Evolutionary conservation across 2,329 filamentous ascomycete species (phyloP), one percentile per base, ranked within the genome.

Genomic region (Venturiaceae sp.): DNA sequence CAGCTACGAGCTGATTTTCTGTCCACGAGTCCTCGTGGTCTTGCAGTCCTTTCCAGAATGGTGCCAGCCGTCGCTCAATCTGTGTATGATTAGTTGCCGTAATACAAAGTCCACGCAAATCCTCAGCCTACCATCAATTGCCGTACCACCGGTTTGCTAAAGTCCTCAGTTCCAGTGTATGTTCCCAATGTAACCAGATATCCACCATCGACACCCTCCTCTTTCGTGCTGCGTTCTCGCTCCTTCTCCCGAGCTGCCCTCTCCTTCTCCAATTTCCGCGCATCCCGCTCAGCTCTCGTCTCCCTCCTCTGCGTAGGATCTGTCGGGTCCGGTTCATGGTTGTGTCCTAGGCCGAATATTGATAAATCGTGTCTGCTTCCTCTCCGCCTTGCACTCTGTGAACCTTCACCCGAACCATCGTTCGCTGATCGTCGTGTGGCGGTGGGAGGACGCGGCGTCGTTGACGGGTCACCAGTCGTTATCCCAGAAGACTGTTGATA

Each of bases 121-220:
- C 16, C 19, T 13, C 19, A 33, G 41, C 16, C 14, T 80, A 95
- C 91, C 86, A 94, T 92, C 58, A 99, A 76, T 70, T 96, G 92
- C 64, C 94, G 84, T 58, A 97, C 92, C 53, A 90, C 78, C 19
- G 82, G 76, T 72, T 97, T 97, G 77, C 84, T 95, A 70, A 92
- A 99, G 73, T 99, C 94, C 73, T 99, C 94, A 0, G 84, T 77
- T 0, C 92, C 92, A 23, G 90, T 92, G 69, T 99, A 99, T 54
- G 92, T 89, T 36, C 94, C 94, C 68, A 96, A 83, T 0, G 94
- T 99, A 33, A 99, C 94, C 53, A 99, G 76, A 74, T 86, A 99
- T 23, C 94, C 94, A 21, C 94, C 94, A 72, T 99, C 94, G 3
- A 97, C 88, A 70, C 92, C 84, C 69, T 99, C 94, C 66, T 96